Evolutionary conservation across 495 filamentous ascomycete genomes (phyloP), one percentile per base, ranked within the genome.

Genomic region (Xylaria intraflava): DNA sequence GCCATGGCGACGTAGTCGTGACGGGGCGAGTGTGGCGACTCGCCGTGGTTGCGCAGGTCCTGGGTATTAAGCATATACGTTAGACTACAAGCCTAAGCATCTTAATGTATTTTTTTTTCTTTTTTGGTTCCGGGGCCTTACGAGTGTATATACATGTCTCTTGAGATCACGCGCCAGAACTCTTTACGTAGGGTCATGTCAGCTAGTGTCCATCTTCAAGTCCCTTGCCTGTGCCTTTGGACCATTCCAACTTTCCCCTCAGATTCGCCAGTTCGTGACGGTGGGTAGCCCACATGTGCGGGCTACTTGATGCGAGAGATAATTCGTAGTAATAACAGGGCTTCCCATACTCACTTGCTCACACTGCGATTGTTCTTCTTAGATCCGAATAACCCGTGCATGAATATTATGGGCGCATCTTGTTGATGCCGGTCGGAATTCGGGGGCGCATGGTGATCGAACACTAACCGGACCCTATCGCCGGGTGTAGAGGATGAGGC

Each of bases 281-380:
- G 45, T 9, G 17, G 14, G 30, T 20, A 0, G 2, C 3, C 16
- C 23, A 44, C n/a, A 2, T 22, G 22, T 24, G 35, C 5, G 24
- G 19, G 19, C 12, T 24, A 29, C 35, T 36, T 29, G 46, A 17
- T 2, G 22, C 23, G 39, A 9, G 22, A 30, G 22, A 12, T 5
- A 16, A 23, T 31, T 40, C 30, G 26, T 6, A 2, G 16, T 22
- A 24, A 17, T 11, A 12, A 20, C 36, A 17, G 38, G 45, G 38
- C 5, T 29, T 33, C 50, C 20, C 23, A 29, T n/a, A 73, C 89
- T 77, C 81, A 96, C 93, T 90, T 95, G 83, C 92, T 94, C 57
- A 98, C 93, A 69, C 81, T 90, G 69, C 92, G 73, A 65, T 97
- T 93, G 62, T 98, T 98, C 76, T 88, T 88, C 71, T 95, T 96